These are phyloP conservation scores for Golubevia sp. DNA, from an alignment of 1,284 basidiomycete genomes.

Conservation along the genomic window DNA sequence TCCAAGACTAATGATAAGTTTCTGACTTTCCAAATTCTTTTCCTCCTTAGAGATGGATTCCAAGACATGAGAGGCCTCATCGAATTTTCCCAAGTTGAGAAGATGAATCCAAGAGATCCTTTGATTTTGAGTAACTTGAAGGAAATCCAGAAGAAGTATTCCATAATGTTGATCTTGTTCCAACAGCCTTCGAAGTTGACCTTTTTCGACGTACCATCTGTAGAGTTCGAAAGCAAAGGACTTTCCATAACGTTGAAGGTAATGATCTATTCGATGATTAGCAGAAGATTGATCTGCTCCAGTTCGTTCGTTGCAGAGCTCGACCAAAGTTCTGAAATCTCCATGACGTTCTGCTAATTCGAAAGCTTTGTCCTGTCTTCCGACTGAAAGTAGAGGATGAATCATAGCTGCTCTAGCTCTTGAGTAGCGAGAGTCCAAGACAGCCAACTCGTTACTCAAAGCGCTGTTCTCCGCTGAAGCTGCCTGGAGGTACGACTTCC, in stretches of 20 bases:
- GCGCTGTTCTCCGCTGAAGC: slow-evolving; percentile 3
- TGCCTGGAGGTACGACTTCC: not conserved
- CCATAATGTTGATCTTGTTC: not conserved
- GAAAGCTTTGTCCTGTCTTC: not conserved
- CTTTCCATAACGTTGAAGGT: not conserved
- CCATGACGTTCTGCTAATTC: not conserved
- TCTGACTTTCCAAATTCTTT: not conserved
- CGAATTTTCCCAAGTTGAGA: not conserved
- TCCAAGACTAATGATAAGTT: not conserved
- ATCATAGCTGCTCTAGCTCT: not conserved
- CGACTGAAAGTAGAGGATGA: slow-evolving; percentile 10
- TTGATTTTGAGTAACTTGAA: not conserved
- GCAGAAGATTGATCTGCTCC: not conserved
- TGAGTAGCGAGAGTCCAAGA: not conserved
- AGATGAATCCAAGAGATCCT: not conserved
- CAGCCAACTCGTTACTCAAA: not conserved
- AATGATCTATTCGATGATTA: not conserved
- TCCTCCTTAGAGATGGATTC: not conserved
- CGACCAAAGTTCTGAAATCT: not conserved
- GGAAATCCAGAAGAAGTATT: not conserved
- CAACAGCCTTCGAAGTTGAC: not conserved
- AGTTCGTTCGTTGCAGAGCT: not conserved
- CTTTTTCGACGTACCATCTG: not conserved
- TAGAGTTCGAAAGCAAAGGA: not conserved
- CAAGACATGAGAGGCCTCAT: not conserved